Evolutionary conservation across 768 basidiomycete species (phyloP).

Genomic region (Agrocybe praecox): DNA sequence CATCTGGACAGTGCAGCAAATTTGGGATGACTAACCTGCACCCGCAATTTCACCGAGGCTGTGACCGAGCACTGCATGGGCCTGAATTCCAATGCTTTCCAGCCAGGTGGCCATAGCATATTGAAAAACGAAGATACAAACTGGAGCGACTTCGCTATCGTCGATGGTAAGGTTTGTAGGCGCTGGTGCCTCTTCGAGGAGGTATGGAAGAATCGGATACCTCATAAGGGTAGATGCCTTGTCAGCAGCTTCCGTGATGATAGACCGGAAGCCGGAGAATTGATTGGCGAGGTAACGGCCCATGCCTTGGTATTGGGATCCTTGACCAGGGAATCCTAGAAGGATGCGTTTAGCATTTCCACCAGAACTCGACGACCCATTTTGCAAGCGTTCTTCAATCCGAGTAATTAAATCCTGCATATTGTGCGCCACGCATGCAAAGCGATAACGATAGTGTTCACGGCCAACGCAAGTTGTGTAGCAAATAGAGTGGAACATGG

Average conservation of each 20-base stretch:
- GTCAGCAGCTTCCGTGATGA: constrained; percentile 25
- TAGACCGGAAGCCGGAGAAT: constrained; percentile 29
- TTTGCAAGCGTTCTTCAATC: constrained; percentile 26
- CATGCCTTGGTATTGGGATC: constrained; percentile 39
- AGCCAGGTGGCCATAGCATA: constrained; percentile 33
- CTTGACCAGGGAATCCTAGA: constrained; percentile 39
- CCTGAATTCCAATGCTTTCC: constrained; percentile 25
- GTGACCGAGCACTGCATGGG: constrained; percentile 36
- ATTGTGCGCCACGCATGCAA: constrained; percentile 30
- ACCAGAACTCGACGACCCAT: constrained; percentile 6
- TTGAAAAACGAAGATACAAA: constrained; percentile 40
- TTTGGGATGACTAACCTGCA: constrained; percentile 25
- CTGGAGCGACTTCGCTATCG: constrained; percentile 32
- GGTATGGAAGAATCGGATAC: constrained; percentile 28
- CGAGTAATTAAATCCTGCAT: constrained; percentile 33
- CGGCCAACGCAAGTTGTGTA: constrained; percentile 38
- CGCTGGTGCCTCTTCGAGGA: constrained; percentile 24
- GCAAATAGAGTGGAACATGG: constrained; percentile 32
- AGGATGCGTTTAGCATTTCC: constrained; percentile 24
- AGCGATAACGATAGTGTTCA: constrained; percentile 35
- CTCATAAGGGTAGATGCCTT: constrained; percentile 27
- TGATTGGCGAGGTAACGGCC: constrained; percentile 29
- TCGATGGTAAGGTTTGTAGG: constrained; percentile 25
- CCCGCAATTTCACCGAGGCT: constrained; percentile 40
- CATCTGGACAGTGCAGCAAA: neutral